Conservation (phyloP, 331 rosid genomes). For the Quercus lobata region DNA sequence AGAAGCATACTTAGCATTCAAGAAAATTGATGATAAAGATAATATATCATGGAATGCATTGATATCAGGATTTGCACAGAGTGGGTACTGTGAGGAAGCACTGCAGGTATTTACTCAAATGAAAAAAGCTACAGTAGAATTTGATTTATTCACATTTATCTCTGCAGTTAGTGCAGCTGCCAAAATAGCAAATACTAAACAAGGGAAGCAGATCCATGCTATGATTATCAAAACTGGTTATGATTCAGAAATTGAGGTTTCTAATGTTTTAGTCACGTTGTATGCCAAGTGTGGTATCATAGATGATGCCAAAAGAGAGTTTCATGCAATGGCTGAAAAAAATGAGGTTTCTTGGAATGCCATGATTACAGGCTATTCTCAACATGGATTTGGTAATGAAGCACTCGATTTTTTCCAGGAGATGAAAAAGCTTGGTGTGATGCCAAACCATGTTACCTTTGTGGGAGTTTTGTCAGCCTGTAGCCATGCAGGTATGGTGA, state of each 20-base stretch:
- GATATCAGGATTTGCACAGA: constrained; percentile 82
- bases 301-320: constrained; percentile 68
- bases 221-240: constrained; percentile 66
- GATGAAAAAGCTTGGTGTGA: constrained; percentile 53
- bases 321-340: constrained; percentile 56
- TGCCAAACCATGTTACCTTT: constrained; percentile 77
- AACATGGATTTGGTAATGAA: constrained; percentile 72
- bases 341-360: constrained; percentile 92
- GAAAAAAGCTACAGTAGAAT: constrained; percentile 54
- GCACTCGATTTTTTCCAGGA: constrained; percentile 66
- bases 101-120: constrained; percentile 57
- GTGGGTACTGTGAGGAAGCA: constrained; percentile 78
- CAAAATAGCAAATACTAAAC: constrained; percentile 56
- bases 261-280: constrained; percentile 74
- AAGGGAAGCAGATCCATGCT: constrained; percentile 78
- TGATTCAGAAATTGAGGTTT: constrained; percentile 73
- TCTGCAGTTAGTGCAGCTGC: constrained; percentile 83
- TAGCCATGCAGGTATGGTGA: constrained; percentile 86
- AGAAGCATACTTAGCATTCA: constrained; percentile 67
- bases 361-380: constrained; percentile 83
- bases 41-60: constrained; percentile 78
- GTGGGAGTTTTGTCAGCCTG: constrained; percentile 86
- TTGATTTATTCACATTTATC: constrained; percentile 74
- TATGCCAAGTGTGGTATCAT: constrained; percentile 82
- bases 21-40: constrained; percentile 53